Conservation (phyloP, 2,329 filamentous ascomycete species). For the Trichothecium sympodiale region DNA sequence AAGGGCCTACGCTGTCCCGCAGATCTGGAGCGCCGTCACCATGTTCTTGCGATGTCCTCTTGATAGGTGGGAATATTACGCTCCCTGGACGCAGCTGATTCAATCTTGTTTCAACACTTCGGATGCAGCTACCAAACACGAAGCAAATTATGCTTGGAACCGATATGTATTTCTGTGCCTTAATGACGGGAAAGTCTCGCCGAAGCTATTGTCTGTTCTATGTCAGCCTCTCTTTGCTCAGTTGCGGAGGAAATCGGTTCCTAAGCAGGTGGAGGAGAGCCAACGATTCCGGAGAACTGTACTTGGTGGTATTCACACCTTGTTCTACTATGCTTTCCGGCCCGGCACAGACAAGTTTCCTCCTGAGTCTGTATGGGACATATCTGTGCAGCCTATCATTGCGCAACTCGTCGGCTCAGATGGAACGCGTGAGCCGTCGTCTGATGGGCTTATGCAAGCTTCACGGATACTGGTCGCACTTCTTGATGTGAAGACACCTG, state of each 20-base stretch:
- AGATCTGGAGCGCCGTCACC: conserved; percentile 79
- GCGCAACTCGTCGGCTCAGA: conserved; percentile 36
- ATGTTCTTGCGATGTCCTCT: conserved; percentile 60
- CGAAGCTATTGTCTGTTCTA: conserved; percentile 29
- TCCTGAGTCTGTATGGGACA: conserved; percentile 67
- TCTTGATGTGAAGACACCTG: conserved; percentile 44
- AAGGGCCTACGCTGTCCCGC: conserved; percentile 52
- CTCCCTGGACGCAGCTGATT: conserved; percentile 66
- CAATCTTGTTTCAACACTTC: conserved; percentile 75
- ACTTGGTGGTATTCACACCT: conserved; percentile 62
- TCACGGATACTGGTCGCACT: conserved; percentile 63
- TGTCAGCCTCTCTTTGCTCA: conserved; percentile 59
- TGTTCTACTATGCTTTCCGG: conserved; percentile 74
- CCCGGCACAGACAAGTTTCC: conserved; percentile 46
- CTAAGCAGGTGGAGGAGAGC: conserved; percentile 42
- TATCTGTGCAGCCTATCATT: conserved; percentile 57
- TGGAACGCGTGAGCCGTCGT: conserved; percentile 24
- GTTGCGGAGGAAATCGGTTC: conserved; percentile 51
- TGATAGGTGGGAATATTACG: conserved; percentile 63
- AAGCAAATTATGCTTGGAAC: conserved; percentile 80
- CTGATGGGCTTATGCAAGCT: conserved; percentile 45
- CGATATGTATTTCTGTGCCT: conserved; percentile 67
- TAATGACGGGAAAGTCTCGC: conserved; percentile 46
- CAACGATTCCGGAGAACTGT: conserved; percentile 39
- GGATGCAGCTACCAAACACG: conserved; percentile 57